Evolutionary conservation across 106 monocot species (phyloP).

Genomic region (Allium fistulosum): DNA sequence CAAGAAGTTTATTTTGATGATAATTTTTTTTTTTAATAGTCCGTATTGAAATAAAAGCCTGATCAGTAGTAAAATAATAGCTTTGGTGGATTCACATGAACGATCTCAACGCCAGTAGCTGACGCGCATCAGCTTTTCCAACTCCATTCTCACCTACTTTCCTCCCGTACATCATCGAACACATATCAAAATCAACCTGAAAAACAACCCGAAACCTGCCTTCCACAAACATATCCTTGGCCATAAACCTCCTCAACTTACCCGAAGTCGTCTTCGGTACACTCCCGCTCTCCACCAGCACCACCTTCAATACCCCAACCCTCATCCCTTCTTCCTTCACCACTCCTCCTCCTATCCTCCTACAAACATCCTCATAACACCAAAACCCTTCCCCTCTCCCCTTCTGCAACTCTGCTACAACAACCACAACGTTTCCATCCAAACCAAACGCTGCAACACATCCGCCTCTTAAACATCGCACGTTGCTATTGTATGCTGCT

Average conservation of each 20-base stretch:
- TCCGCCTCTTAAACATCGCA: conserved; percentile 20
- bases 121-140: not conserved
- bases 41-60: too few species aligned
- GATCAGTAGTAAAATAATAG: too few species aligned
- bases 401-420: conserved; percentile 24
- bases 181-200: conserved; percentile 5
- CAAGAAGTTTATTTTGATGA: too few species aligned
- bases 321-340: conserved; percentile 24
- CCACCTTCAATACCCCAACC: conserved; percentile 10
- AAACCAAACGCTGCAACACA: conserved; percentile 21
- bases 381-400: not conserved
- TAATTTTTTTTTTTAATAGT: too few species aligned
- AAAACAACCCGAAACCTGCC: conserved; percentile 12
- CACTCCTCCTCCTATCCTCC: conserved; percentile 19
- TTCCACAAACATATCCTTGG: conserved; percentile 9
- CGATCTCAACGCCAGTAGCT: not conserved
- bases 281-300: conserved; percentile 25
- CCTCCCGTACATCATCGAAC: not conserved
- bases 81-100: too few species aligned
- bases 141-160: not conserved
- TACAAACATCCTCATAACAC: conserved; percentile 8
- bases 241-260: conserved; percentile 27
- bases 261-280: conserved; percentile 40
- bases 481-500: conserved; percentile 12
- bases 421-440: conserved; percentile 5